phyloP scores from a whole-genome alignment of 2,329 filamentous ascomycete species.

The Metarhizium humberi region DNA sequence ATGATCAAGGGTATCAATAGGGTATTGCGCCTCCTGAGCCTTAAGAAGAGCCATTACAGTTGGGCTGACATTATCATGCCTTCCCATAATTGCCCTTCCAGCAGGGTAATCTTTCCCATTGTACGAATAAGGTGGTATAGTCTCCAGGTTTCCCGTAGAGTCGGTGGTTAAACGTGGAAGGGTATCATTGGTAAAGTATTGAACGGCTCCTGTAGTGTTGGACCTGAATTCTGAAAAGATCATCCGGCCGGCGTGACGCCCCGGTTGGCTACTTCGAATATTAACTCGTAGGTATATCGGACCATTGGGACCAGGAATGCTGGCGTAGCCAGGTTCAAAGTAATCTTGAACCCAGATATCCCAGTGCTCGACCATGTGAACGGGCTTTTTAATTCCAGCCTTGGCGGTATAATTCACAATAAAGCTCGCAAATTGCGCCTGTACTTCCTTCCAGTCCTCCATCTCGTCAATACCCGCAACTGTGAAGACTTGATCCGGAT shows the following conservation, averaged over 20 bases:
- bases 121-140: slow-evolving; percentile 23
- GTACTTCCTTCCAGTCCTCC: background rate
- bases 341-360: slow-evolving; percentile 31
- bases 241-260: background rate
- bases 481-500: no score
- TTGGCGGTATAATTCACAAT: background rate
- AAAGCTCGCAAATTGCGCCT: background rate
- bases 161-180: slow-evolving; percentile 8
- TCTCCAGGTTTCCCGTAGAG: slow-evolving; percentile 24
- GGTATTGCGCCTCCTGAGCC: slow-evolving; percentile 25
- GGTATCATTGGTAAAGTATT: background rate
- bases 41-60: slow-evolving; percentile 19
- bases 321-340: slow-evolving; percentile 27
- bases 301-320: slow-evolving; percentile 27
- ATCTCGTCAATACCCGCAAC: no score
- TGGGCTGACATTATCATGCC: slow-evolving; percentile 5
- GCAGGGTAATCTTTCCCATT: slow-evolving; percentile 12
- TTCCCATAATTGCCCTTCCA: slow-evolving; percentile 14
- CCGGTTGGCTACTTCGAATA: background rate
- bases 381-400: slow-evolving; percentile 5
- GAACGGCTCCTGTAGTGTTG: background rate
- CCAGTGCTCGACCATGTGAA: slow-evolving; percentile 14
- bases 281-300: slow-evolving; percentile 16
- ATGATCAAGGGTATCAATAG: slow-evolving; percentile 21
- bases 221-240: background rate